Percentiles rank a stretch among this genome's conserved stretches.
Conservation (phyloP, 108 stramenopile species). For the Fragilaria radians region DNA sequence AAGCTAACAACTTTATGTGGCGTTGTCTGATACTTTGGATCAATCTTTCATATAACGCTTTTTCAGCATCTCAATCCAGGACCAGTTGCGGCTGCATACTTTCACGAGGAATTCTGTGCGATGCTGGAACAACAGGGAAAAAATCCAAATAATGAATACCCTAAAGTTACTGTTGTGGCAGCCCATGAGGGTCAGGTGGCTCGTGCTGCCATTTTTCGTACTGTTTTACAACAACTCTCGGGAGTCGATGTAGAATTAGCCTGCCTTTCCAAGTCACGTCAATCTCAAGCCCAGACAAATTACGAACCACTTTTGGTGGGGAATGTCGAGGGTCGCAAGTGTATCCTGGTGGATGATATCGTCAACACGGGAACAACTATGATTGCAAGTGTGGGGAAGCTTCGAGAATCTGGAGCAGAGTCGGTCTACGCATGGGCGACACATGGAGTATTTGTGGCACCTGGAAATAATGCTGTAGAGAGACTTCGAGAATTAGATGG, state of each 20-base stretch:
- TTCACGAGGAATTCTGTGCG: constrained; percentile 65
- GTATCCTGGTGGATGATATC: constrained; percentile 87
- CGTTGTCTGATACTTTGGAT: not conserved
- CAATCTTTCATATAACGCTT: constrained; percentile 1
- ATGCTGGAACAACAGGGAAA: constrained; percentile 20
- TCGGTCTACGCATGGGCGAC: constrained; percentile 84
- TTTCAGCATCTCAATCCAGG: constrained; percentile 63
- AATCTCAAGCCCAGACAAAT: constrained; percentile 18
- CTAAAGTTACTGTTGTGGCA: constrained; percentile 73
- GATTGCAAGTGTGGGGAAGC: constrained; percentile 39
- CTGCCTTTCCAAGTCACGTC: constrained; percentile 55
- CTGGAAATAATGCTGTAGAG: constrained; percentile 22
- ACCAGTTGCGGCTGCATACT: constrained; percentile 87
- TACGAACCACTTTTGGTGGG: constrained; percentile 63
- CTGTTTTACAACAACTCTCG: constrained; percentile 63
- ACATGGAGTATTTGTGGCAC: constrained; percentile 74
- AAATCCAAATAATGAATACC: constrained; percentile 19
- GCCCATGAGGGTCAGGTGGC: constrained; percentile 81
- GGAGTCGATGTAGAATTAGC: constrained; percentile 72
- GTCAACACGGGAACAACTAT: constrained; percentile 79
- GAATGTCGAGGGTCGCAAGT: constrained; percentile 68
- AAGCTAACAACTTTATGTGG: not conserved
- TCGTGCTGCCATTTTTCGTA: constrained; percentile 71
- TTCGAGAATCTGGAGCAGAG: constrained; percentile 57
- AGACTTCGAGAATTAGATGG: constrained; percentile 41